Percentiles rank a stretch among this genome's conserved stretches.
phyloP scores from a whole-genome alignment of 495 filamentous ascomycete genomes.

The Aspergillus indologenus region DNA sequence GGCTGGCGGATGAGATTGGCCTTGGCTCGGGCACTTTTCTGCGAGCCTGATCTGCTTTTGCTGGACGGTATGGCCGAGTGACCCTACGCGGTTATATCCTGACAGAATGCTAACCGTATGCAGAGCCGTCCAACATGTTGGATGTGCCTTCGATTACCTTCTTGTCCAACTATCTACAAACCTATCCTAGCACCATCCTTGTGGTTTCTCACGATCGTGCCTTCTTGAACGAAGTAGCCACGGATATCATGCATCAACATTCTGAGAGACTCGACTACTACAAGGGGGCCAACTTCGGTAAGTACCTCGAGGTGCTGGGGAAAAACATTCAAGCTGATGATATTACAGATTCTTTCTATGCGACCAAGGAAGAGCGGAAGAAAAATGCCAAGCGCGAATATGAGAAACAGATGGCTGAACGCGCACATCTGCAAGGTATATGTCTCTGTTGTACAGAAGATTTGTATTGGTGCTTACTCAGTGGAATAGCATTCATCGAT shows the following conservation, averaged over 20 bases:
- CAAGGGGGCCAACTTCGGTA: constrained; percentile 88
- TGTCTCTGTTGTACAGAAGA: background rate
- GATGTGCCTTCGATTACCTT: constrained; percentile 99
- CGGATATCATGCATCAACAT: constrained; percentile 98
- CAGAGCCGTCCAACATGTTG: constrained; percentile 99
- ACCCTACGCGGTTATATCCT: background rate
- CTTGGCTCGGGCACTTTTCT: constrained; percentile 92
- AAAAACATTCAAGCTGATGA: constrained; percentile 16
- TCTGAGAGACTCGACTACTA: constrained; percentile 98
- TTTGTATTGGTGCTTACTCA: constrained; percentile 7
- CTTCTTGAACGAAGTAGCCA: constrained; percentile 99
- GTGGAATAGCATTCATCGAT: constrained; percentile 80
- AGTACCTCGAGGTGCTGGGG: constrained; percentile 13
- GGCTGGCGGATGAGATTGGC: constrained; percentile 99
- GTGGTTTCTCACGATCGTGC: constrained; percentile 99
- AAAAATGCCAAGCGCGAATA: constrained; percentile 98
- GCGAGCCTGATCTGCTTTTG: constrained; percentile 92
- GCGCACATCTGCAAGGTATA: constrained; percentile 76
- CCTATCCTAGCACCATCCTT: constrained; percentile 89
- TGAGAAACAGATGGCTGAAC: constrained; percentile 93
- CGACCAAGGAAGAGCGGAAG: constrained; percentile 92
- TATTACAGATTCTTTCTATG: constrained; percentile 84
- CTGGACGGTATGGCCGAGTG: constrained; percentile 60
- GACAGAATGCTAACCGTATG: constrained; percentile 22
- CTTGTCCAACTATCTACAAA: constrained; percentile 91